These are phyloP conservation scores for Gracilaria caudata DNA, from an alignment of 23 red algal species.

Conservation along the genomic window DNA sequence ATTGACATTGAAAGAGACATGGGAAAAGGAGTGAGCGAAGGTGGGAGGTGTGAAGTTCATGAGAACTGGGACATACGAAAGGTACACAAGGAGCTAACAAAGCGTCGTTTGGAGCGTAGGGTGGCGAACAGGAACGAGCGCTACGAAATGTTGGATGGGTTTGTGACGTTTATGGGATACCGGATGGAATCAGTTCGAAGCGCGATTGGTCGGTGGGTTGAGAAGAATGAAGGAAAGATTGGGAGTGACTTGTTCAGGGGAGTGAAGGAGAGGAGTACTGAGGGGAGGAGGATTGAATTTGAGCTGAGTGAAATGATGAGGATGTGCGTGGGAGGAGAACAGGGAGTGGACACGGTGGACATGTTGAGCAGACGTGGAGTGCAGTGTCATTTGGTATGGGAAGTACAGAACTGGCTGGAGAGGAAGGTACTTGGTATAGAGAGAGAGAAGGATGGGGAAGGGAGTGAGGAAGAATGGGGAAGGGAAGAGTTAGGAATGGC, in stretches of 20 bases:
- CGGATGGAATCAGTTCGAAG: constrained; percentile 17
- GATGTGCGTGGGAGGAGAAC: background rate
- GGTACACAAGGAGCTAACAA: background rate
- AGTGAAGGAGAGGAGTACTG: background rate
- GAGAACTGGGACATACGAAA: background rate
- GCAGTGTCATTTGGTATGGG: background rate
- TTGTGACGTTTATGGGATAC: constrained; percentile 19
- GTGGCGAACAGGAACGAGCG: background rate
- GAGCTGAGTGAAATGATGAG: background rate
- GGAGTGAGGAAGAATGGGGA: no score
- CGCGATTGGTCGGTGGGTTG: background rate
- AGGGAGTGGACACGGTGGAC: no score
- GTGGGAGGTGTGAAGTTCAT: background rate
- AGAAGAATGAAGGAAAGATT: background rate
- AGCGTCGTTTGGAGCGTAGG: background rate
- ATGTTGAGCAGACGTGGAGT: background rate
- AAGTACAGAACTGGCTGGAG: background rate
- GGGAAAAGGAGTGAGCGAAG: background rate
- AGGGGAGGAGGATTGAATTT: background rate
- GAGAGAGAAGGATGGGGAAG: no score
- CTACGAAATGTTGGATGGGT: background rate
- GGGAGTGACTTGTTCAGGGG: background rate
- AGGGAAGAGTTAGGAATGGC: no score
- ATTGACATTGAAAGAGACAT: background rate
- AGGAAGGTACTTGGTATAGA: no score